These are phyloP conservation scores for Ambrosiella cleistominuta DNA, from an alignment of 2,329 filamentous ascomycete species.

Conservation along the genomic window DNA sequence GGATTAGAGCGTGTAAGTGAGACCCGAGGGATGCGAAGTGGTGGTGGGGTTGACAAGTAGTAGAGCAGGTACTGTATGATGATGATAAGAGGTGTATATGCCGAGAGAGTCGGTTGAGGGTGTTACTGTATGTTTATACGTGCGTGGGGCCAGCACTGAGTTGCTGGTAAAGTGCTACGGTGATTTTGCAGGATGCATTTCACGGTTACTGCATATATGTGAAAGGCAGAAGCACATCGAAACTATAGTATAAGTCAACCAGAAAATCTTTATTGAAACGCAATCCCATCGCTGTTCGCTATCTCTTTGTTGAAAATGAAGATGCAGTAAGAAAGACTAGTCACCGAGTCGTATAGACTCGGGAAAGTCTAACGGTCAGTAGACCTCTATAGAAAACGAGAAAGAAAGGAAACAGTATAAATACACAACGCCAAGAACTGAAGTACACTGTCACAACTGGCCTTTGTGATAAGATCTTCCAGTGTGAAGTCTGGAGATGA, in stretches of 20 bases:
- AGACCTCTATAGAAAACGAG: not conserved
- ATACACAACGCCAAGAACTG: not conserved
- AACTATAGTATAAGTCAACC: not conserved
- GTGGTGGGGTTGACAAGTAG: no score
- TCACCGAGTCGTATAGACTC: not conserved
- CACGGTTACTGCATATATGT: no score
- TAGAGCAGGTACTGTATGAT: not conserved
- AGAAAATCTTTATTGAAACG: not conserved
- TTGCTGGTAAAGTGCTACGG: no score
- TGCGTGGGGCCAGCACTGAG: no score
- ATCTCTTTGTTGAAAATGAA: constrained; percentile 3
- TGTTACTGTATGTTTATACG: no score
- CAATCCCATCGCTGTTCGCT: not conserved
- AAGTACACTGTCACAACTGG: not conserved
- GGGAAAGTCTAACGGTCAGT: not conserved
- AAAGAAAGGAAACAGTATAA: not conserved
- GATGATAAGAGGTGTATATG: not conserved
- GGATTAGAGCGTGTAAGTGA: not conserved
- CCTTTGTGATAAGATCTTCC: not conserved
- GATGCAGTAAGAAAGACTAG: not conserved
- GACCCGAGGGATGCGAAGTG: not conserved
- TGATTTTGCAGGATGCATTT: no score
- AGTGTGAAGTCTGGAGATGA: not conserved
- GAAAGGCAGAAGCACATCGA: not conserved
- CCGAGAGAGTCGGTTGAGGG: not conserved